Evolutionary conservation across 306 rosid genomes (phyloP), one percentile per base, ranked within the genome.

Genomic region (Macrotyloma uniflorum): DNA sequence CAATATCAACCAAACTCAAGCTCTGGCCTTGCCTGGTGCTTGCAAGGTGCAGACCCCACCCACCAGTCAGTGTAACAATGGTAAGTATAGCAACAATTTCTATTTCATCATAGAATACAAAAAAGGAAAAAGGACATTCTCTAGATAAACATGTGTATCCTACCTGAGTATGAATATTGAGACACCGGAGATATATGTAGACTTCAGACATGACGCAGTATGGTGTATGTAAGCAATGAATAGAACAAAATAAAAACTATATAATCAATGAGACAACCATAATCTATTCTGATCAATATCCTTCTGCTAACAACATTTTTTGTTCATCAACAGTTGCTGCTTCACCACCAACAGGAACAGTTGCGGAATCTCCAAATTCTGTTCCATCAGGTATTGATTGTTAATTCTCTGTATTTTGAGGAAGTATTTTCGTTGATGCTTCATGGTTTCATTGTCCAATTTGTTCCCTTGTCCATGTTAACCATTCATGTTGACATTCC

Each of bases 31-130:
- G 68, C 98, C 98, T 32, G 77, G 85, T 80, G 93, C 91, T 77
- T 91, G 97, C 89, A 88, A 94, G 49, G 93, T 93, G 65, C 87
- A 87, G 88, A 93, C 94, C 69, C 96, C 98, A 57, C 87, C 98
- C 13, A 33, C 64, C 76, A 89, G 94, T 86, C 87, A 64, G 81
- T 93, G 98, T 24, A 87, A 89, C 6, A 81, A 55, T 14, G 80
- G 97, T 89, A 82, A 79, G 96, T 89, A 83, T 64, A 86, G 43
- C 51, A 42, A 30, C 47, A 59, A 59, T 35, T 77, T 38, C 65
- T 14, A 19, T 32, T 50, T 51, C 30, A 32, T 75, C 1, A n/a
- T 6, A 36, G 45, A 3, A 51, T n/a, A 35, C 47, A 10, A 16
- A 0, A 26, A 2, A n/a, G 5, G 6, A 2, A 18, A 53, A 22